A percentile compares a stretch with the other conserved stretches of the same genome.
Conservation (phyloP, 768 basidiomycete species). For the Clitopilus hobsonii region DNA sequence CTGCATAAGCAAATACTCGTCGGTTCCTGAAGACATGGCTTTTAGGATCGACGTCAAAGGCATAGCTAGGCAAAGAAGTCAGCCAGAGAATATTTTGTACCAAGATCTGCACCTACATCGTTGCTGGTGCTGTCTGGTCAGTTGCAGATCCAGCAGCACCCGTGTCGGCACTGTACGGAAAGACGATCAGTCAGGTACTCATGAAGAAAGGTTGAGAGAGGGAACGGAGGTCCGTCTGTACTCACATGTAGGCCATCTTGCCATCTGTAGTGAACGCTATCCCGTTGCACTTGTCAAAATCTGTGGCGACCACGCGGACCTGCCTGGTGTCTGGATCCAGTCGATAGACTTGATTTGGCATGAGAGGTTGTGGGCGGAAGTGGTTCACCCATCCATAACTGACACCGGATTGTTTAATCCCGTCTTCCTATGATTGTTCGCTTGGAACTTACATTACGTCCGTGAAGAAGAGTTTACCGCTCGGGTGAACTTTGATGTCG, state of each 20-base stretch:
- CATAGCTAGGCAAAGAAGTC: slow-evolving; percentile 40
- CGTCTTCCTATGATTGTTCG: not conserved
- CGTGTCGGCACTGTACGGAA: slow-evolving; percentile 57
- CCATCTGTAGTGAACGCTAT: slow-evolving; percentile 70
- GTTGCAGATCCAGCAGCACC: slow-evolving; percentile 38
- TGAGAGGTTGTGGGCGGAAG: slow-evolving; percentile 61
- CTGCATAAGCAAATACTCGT: slow-evolving; percentile 62
- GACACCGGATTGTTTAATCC: not conserved
- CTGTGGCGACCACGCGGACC: slow-evolving; percentile 71
- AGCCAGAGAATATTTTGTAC: not conserved
- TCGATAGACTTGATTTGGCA: slow-evolving; percentile 77
- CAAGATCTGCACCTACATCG: slow-evolving; percentile 45
- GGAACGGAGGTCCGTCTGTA: not conserved
- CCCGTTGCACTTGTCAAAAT: slow-evolving; percentile 71
- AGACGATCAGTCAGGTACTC: too few relatives aligned
- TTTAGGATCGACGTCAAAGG: slow-evolving; percentile 57
- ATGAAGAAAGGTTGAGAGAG: not conserved
- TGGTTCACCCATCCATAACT: slow-evolving; percentile 63
- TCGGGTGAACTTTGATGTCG: slow-evolving; percentile 73
- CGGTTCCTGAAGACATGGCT: slow-evolving; percentile 54
- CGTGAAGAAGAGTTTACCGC: slow-evolving; percentile 70
- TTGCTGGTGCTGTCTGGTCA: slow-evolving; percentile 58
- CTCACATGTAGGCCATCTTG: slow-evolving; percentile 58
- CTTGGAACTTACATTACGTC: slow-evolving; percentile 50
- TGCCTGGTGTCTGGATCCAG: slow-evolving; percentile 62